Evolutionary conservation across 768 basidiomycete genomes (phyloP), one percentile per base, ranked within the genome.

Genomic region (Phlebiopsis gigantea): DNA sequence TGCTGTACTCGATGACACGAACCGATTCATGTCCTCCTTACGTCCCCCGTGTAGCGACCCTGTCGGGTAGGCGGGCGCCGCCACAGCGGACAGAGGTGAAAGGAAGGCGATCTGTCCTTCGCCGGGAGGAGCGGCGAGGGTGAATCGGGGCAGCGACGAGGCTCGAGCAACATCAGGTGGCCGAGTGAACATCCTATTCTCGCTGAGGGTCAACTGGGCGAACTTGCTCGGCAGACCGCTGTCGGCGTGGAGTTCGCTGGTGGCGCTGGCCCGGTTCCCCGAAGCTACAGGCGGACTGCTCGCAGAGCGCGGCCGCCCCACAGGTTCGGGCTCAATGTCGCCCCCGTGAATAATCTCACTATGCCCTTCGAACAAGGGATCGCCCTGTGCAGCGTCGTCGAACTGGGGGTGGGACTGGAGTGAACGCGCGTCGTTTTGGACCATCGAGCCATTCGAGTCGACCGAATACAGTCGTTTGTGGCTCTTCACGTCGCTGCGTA

Each of bases 1-100:
- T 12, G 83, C 82, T 8, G 93, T 94, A 64, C 92, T 91, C 14
- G 91, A 88, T 5, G 93, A 95, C 8, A 95, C 90, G 65, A 91
- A 92, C 24, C 94, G 87, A 65, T 88, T 90, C 45, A 94, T 76
- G 66, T 94, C 93, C 17, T 85, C 85, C 60, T 81, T 81, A 15
- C 78, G 73, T 25, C 79, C 48, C 50, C 29, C 19, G 34, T 15
- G 82, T 24, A 82, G 59, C 30, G 83, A 80, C 19, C 76, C 75
- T 7, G 81, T 72, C 25, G 83, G 79, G 65, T 82, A 77, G 10
- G 78, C 66, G 19, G 62, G 68, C 5, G 65, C 57, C 12, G 61
- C 60, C 17, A 30, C 57, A 21, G 58, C 56, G 22, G 65, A 30
- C 15, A 61, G 58, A 12, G 62, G 46, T 22, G 46, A 22, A 25